Percentiles rank a stretch among this genome's conserved stretches.
phyloP scores from a whole-genome alignment of 495 filamentous ascomycete genomes.

The Bryoglossum gracile region DNA sequence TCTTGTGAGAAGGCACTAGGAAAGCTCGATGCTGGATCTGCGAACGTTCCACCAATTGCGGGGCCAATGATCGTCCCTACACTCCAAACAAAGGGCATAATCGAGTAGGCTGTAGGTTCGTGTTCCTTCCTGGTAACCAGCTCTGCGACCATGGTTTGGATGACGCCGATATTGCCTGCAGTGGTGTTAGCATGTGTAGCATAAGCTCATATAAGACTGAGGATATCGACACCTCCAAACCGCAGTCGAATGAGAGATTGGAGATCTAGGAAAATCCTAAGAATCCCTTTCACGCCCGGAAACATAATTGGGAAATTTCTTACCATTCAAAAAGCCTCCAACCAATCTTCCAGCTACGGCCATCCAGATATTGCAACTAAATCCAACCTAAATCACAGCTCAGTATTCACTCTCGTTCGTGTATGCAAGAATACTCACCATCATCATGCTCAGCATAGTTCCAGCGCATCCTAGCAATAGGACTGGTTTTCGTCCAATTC shows the following conservation, averaged over 20 bases:
- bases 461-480: conserved; percentile 79
- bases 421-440: no score
- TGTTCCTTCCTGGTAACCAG: conserved; percentile 85
- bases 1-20: conserved; percentile 64
- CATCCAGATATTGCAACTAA: conserved; percentile 72
- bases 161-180: conserved; percentile 66
- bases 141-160: conserved; percentile 91
- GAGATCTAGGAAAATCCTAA: no score
- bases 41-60: conserved; percentile 57
- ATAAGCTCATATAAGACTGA: no score
- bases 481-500: conserved; percentile 86
- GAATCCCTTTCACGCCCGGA: no score
- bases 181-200: no score
- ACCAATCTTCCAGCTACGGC: conserved; percentile 82
- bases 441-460: conserved; percentile 84
- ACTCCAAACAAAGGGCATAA: conserved; percentile 77
- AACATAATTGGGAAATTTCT: no score
- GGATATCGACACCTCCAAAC: no score
- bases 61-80: conserved; percentile 52
- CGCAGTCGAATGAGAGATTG: no score
- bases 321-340: conserved; percentile 40
- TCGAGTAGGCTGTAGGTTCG: conserved; percentile 79
- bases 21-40: conserved; percentile 43
- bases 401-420: no score
- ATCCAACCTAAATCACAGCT: no score